Base-by-base conservation (phyloP, 164 flowering plant genomes). In the Vitis rotundifolia region DNA sequence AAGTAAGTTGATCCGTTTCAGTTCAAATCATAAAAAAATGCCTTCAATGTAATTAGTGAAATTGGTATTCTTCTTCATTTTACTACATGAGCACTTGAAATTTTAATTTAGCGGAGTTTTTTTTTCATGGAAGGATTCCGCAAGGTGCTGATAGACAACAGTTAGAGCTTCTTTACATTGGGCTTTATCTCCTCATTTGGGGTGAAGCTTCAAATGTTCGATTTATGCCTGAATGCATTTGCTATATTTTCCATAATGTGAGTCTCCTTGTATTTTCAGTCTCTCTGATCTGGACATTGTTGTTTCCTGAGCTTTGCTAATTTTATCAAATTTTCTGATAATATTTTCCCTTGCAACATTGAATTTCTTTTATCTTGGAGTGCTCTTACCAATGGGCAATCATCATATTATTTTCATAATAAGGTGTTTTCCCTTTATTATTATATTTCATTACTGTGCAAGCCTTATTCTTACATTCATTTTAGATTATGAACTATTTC, bases 161-260 rank as follows among this genome's bases (percentile, higher is more conserved):
- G 78, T 69, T 90, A 56, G 66, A 87, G 69, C 97, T 96, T 79
- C 82, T 96, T 26, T 92, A 89, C 81, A 86, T 91, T 70, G 98
- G 87, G 64, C 95, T 96, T 56, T 93, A 93, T 86, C 94, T 93
- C 75, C 98, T 96, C 71, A 96, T 96, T 44, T 96, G 99, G 99
- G 99, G 99, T 44, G 99, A 96, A 91, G 97, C 99, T 76, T 93
- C 99, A 79, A 96, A 93, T 77, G 72, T 93, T 44, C 91, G 99
- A 14, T 96, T 96, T 76, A 92, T 96, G 99, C 99, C 99, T 64
- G 99, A 96, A 79, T 96, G 99, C 82, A 60, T 96, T 55, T 93
- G 99, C 87, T 96, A 90, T 73, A 92, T 96, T 66, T 96, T 96
- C 80, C 98, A 96, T 65, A 74, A 87, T 72, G 99, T 96, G 89